Percentiles rank a stretch among this genome's conserved stretches.
These are phyloP conservation scores for Porphyrellus sp. DNA, from an alignment of 1,284 basidiomycete species.

Conservation along the genomic window DNA sequence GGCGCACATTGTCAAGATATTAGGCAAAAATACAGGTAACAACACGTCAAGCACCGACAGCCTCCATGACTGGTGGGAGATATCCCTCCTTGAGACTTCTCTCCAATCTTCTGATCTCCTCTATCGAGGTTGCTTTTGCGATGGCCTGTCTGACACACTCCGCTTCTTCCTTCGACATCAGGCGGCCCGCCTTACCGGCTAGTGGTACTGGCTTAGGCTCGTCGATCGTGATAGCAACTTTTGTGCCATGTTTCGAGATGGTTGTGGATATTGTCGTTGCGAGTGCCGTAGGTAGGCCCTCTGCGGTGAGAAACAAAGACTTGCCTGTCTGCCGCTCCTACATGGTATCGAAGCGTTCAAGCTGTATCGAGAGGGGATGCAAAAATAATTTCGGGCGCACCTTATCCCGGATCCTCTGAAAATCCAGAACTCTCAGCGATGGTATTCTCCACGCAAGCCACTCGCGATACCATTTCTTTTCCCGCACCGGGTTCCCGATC, in stretches of 20 bases:
- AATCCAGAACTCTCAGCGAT: conserved; percentile 92
- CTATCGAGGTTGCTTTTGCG: conserved; percentile 84
- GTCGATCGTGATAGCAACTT: conserved; percentile 58
- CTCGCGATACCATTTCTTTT: conserved; percentile 95
- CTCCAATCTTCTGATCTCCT: conserved; percentile 87
- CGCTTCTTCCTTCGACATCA: conserved; percentile 92
- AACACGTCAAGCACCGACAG: conserved; percentile 61
- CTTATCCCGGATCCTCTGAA: conserved; percentile 93
- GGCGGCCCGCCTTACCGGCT: conserved; percentile 67
- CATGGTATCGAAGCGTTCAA: conserved; percentile 28
- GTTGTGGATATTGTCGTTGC: conserved; percentile 75
- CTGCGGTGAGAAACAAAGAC: conserved; percentile 73
- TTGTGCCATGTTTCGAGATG: conserved; percentile 61
- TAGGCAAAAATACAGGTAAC: conserved; percentile 28
- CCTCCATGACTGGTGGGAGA: conserved; percentile 71
- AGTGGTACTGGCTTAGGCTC: conserved; percentile 66
- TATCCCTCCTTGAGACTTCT: conserved; percentile 86
- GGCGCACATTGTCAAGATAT: conserved; percentile 6
- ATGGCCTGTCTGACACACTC: conserved; percentile 88
- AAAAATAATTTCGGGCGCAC: conserved; percentile 50
- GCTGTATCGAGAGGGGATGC: conserved; percentile 21
- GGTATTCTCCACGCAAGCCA: conserved; percentile 87
- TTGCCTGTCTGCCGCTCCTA: conserved; percentile 78
- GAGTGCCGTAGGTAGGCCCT: conserved; percentile 75
- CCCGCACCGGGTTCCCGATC: conserved; percentile 86